These are phyloP conservation scores for Dentipellis fragilis DNA, from an alignment of 768 basidiomycete genomes.

Conservation along the genomic window DNA sequence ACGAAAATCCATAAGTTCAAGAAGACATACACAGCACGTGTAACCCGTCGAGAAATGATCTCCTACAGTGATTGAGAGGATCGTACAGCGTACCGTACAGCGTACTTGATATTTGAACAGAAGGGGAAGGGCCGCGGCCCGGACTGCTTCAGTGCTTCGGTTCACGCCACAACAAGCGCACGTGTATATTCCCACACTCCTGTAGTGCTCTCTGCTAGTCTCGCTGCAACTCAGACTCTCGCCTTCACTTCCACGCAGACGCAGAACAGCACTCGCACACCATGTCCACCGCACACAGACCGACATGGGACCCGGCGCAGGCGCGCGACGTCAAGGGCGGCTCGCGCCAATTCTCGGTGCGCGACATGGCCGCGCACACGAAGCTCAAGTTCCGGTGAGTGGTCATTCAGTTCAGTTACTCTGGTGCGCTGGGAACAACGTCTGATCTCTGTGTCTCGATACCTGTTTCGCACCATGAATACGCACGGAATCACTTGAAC, in stretches of 20 bases:
- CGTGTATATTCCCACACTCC: neutral
- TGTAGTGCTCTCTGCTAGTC: too few relatives aligned
- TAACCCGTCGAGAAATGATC: too few relatives aligned
- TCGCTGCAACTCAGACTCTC: too few relatives aligned
- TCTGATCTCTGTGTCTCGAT: too few relatives aligned
- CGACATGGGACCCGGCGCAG: constrained; percentile 96
- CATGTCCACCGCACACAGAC: constrained; percentile 89
- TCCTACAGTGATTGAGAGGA: too few relatives aligned
- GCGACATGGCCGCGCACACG: constrained; percentile 91
- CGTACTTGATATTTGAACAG: too few relatives aligned
- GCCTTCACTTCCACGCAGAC: too few relatives aligned
- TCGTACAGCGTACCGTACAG: too few relatives aligned
- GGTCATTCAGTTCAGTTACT: neutral
- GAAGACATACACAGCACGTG: too few relatives aligned
- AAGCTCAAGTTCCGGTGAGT: constrained; percentile 91
- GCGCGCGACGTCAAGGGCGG: constrained; percentile 88
- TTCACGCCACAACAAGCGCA: neutral
- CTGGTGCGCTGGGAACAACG: neutral
- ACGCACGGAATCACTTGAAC: too few relatives aligned
- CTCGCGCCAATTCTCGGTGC: constrained; percentile 85
- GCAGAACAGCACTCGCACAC: neutral
- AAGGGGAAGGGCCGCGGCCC: too few relatives aligned
- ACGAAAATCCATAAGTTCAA: too few relatives aligned
- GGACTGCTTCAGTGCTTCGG: neutral
- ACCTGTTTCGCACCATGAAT: neutral